Percentiles rank a stretch among this genome's conserved stretches.
Conservation (phyloP, 306 rosid species). For the Pueraria montana region DNA sequence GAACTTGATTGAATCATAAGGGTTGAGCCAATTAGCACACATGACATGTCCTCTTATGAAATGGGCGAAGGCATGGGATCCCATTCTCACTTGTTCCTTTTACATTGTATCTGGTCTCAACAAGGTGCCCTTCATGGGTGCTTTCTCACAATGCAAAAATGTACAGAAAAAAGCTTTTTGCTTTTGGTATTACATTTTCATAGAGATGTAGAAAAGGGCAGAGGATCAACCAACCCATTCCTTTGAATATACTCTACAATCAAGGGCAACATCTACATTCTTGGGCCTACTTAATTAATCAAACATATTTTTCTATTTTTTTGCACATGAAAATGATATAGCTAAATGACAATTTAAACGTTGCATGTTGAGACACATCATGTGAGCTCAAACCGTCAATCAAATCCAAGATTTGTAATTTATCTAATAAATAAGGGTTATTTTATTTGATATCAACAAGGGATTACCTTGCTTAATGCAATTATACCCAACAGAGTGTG, state of each 20-base stretch:
- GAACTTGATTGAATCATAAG: slow-evolving; percentile 50
- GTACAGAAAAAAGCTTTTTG: slow-evolving; percentile 42
- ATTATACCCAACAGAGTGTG: slow-evolving; percentile 42
- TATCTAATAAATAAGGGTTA: slow-evolving; percentile 38
- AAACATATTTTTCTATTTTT: slow-evolving; percentile 30
- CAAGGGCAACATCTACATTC: slow-evolving; percentile 39
- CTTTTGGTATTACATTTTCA: slow-evolving; percentile 43
- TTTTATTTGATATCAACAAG: slow-evolving; percentile 46
- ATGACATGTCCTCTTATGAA: slow-evolving; percentile 55
- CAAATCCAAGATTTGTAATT: slow-evolving; percentile 50
- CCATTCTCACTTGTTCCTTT: slow-evolving; percentile 57
- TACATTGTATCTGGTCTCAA: slow-evolving; percentile 69
- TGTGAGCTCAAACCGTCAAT: slow-evolving; percentile 59
- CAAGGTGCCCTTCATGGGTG: slow-evolving; percentile 40
- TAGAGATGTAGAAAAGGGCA: not conserved
- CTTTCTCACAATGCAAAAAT: slow-evolving; percentile 41
- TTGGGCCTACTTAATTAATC: slow-evolving; percentile 45
- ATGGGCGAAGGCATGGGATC: slow-evolving; percentile 59
- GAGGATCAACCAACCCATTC: slow-evolving; percentile 36
- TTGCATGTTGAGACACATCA: slow-evolving; percentile 62
- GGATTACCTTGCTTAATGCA: slow-evolving; percentile 38
- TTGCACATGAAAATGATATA: slow-evolving; percentile 55
- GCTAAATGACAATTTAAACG: slow-evolving; percentile 52
- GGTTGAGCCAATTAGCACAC: slow-evolving; percentile 58
- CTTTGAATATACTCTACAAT: slow-evolving; percentile 47